Evolutionary conservation across 495 filamentous ascomycete species (phyloP).

Genomic region (Penicillium malachiteum): DNA sequence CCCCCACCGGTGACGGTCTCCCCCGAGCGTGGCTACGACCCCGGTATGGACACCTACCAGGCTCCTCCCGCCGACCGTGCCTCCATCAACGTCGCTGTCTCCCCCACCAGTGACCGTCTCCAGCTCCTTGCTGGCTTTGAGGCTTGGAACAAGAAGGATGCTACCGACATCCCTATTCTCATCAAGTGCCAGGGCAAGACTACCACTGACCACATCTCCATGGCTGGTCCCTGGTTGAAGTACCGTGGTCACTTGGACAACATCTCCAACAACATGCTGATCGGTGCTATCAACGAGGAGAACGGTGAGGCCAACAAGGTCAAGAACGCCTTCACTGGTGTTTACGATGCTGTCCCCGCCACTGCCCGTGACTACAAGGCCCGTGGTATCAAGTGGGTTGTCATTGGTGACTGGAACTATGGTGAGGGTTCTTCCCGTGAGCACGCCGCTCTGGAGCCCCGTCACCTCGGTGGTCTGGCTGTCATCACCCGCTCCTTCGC

Average conservation of each 20-base stretch:
- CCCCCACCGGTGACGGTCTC: slow-evolving; percentile 79
- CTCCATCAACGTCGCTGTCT: slow-evolving; percentile 74
- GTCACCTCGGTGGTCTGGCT: slow-evolving; percentile 94
- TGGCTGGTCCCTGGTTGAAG: slow-evolving; percentile 97
- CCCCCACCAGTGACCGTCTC: slow-evolving; percentile 87
- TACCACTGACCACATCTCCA: slow-evolving; percentile 99
- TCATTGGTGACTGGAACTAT: slow-evolving; percentile 99
- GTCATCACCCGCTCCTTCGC: slow-evolving; percentile 96
- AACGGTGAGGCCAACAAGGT: slow-evolving; percentile 99
- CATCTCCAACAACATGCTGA: slow-evolving; percentile 99
- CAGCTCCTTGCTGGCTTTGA: slow-evolving; percentile 86
- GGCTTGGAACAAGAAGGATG: slow-evolving; percentile 94
- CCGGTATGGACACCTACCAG: slow-evolving; percentile 94
- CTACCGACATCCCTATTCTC: slow-evolving; percentile 81
- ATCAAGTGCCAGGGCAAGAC: slow-evolving; percentile 99
- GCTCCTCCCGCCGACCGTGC: slow-evolving; percentile 81
- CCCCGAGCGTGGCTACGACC: slow-evolving; percentile 83
- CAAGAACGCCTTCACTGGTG: slow-evolving; percentile 82
- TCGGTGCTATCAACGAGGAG: slow-evolving; percentile 91
- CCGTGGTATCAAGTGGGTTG: slow-evolving; percentile 93
- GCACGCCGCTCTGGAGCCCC: slow-evolving; percentile 95
- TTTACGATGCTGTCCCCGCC: slow-evolving; percentile 84
- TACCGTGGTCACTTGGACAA: slow-evolving; percentile 99
- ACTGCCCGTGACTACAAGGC: slow-evolving; percentile 98
- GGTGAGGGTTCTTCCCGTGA: slow-evolving; percentile 96